Base-by-base conservation (phyloP, 192 early-diverging fungal genomes). In the Thamnidium elegans region DNA sequence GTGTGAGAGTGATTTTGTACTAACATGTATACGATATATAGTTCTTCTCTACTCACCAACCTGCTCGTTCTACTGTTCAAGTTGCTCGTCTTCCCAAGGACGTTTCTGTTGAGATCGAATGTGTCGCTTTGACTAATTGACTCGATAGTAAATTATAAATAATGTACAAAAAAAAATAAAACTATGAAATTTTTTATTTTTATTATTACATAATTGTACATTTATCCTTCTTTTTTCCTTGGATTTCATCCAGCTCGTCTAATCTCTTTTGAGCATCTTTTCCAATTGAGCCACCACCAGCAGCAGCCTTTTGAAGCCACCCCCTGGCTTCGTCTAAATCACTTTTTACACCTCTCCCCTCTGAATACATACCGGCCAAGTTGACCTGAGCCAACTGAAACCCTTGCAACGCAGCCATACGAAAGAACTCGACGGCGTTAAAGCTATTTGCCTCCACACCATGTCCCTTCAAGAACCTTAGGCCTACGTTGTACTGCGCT, bases 51-150 rank as follows among this genome's bases (percentile, higher is more conserved):
- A 76, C 71, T 3, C 79, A 78, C 55, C 78, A 83, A 51, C 91
- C 91, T 34, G 91, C 91, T 10, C 81, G 91, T 46, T 84, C 89
- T 17, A 81, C 84, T 55, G 91, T 99, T 50, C 86, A 99, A 72
- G 96, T 96, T 32, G 93, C 92, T 55, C 86, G 92, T 65, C 85
- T 98, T 45, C 96, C 96, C 23, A 84, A 90, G 71, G 90, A 92
- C 76, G 92, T 93, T 45, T 72, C 89, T 68, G 92, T 98, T 31
- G 95, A 98, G 80, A 93, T 98, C 65, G 95, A 98, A 74, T 89
- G 87, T 46, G 86, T 98, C 67, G 94, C 92, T 63, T 81, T 86
- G 67, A 79, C 81, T 60, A 78, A 86, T 47, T 78, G 64, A 65
- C 34, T 62, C 34, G 17, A 39, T 48, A 48, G 17, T 48, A 48